Percentiles rank a stretch among this genome's conserved stretches.
Evolutionary conservation across 2,329 filamentous ascomycete genomes (phyloP).

Genomic region (Xylariaceae sp.): DNA sequence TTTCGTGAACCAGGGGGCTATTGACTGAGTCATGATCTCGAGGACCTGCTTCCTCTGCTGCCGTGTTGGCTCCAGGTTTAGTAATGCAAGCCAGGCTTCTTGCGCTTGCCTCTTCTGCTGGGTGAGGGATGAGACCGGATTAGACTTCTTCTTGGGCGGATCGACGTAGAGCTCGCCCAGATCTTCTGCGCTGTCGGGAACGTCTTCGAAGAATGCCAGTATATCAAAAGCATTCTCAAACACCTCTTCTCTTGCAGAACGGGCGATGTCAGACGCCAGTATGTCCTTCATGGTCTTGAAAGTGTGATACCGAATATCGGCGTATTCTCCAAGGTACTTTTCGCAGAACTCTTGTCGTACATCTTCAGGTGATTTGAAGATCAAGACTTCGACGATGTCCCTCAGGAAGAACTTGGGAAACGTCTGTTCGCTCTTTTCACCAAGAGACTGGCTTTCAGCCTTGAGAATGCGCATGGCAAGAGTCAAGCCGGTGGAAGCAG

Average conservation of each 20-base stretch:
- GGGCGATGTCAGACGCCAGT: constrained; percentile 21
- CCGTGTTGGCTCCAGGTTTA: constrained; percentile 58
- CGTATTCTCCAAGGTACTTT: constrained; percentile 70
- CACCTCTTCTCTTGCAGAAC: constrained; percentile 24
- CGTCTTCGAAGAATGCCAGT: constrained; percentile 59
- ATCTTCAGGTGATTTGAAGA: constrained; percentile 50
- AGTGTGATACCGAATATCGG: constrained; percentile 79
- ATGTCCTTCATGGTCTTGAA: constrained; percentile 59
- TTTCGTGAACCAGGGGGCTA: constrained; percentile 83
- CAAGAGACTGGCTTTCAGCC: constrained; percentile 60
- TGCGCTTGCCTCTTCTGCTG: constrained; percentile 76
- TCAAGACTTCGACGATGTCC: constrained; percentile 54
- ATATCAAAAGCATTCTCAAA: constrained; percentile 55
- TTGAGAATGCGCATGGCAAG: constrained; percentile 79
- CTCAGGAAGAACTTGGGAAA: constrained; percentile 64
- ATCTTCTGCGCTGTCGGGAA: constrained; percentile 59
- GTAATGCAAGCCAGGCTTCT: constrained; percentile 75
- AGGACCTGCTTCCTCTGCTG: constrained; percentile 75
- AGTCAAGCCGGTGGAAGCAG: constrained; percentile 66
- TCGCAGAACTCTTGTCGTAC: constrained; percentile 67
- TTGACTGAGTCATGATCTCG: constrained; percentile 64
- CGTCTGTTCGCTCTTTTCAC: constrained; percentile 53
- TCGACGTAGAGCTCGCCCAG: constrained; percentile 62
- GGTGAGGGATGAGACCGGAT: constrained; percentile 55
- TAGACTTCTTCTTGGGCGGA: constrained; percentile 58